These are phyloP conservation scores for Eucalyptus sp. DNA, from an alignment of 345 rosid species.

Conservation along the genomic window DNA sequence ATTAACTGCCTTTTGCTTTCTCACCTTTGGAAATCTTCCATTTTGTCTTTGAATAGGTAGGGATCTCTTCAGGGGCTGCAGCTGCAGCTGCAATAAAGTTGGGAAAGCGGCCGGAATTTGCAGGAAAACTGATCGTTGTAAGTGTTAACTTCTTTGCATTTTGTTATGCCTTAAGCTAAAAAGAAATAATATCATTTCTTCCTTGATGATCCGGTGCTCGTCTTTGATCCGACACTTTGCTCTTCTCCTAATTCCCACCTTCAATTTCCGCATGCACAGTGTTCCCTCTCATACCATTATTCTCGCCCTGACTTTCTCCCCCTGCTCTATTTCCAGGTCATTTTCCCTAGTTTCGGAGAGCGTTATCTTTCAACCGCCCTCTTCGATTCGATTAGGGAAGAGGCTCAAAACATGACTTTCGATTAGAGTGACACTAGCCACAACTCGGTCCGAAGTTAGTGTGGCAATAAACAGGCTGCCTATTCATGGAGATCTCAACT, in stretches of 20 bases:
- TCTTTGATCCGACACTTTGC: neutral
- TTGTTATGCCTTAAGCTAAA: neutral
- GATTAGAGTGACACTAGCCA: neutral
- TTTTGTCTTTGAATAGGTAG: slow-evolving; percentile 12
- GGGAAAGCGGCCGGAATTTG: slow-evolving; percentile 37
- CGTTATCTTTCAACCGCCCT: slow-evolving; percentile 52
- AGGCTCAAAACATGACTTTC: slow-evolving; percentile 42
- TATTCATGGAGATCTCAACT: neutral
- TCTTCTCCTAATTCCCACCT: neutral
- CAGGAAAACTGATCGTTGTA: slow-evolving; percentile 45
- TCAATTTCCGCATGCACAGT: neutral
- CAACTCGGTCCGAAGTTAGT: neutral
- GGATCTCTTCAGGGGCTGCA: slow-evolving; percentile 56
- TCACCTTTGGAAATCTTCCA: neutral
- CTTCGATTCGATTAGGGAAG: slow-evolving; percentile 41
- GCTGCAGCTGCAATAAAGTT: slow-evolving; percentile 36
- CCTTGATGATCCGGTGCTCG: neutral
- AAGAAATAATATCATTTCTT: neutral
- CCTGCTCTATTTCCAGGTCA: slow-evolving; percentile 17
- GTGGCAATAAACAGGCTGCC: neutral
- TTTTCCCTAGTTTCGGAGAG: slow-evolving; percentile 68
- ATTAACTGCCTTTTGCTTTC: neutral
- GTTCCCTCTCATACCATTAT: neutral
- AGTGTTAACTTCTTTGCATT: neutral
- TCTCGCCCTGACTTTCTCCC: neutral